These are phyloP conservation scores for Zymoseptoria pseudotritici DNA, from an alignment of 2,329 filamentous ascomycete species.

Conservation along the genomic window DNA sequence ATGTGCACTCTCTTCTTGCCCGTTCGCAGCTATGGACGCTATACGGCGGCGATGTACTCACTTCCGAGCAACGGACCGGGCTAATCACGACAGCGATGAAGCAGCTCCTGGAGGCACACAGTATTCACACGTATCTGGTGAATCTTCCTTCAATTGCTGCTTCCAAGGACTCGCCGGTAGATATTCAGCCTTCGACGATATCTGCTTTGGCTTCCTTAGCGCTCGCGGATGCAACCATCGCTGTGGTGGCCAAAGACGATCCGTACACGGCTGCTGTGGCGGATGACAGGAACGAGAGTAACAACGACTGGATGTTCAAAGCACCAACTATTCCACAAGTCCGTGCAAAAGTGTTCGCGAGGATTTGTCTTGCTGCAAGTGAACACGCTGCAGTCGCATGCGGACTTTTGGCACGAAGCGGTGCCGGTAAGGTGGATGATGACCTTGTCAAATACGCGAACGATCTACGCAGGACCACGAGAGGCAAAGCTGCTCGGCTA, in stretches of 20 bases:
- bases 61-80: slow-evolving; percentile 57
- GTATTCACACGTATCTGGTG: slow-evolving; percentile 65
- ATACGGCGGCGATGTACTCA: slow-evolving; percentile 58
- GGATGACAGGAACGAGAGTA: slow-evolving; percentile 71
- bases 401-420: slow-evolving; percentile 40
- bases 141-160: slow-evolving; percentile 42
- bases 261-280: slow-evolving; percentile 79
- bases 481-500: slow-evolving; percentile 82
- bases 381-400: slow-evolving; percentile 75
- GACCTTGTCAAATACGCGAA: slow-evolving; percentile 66
- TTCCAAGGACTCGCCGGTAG: slow-evolving; percentile 33
- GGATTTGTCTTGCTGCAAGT: slow-evolving; percentile 77
- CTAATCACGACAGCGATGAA: slow-evolving; percentile 69
- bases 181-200: slow-evolving; percentile 38
- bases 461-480: slow-evolving; percentile 65
- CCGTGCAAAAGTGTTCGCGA: slow-evolving; percentile 76
- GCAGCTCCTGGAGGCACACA: slow-evolving; percentile 68
- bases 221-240: slow-evolving; percentile 78
- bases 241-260: slow-evolving; percentile 89
- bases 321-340: slow-evolving; percentile 82
- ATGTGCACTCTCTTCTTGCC: slow-evolving; percentile 64
- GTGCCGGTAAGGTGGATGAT: slow-evolving; percentile 51
- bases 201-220: slow-evolving; percentile 53
- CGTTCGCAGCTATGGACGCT: slow-evolving; percentile 65
- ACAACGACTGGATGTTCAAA: slow-evolving; percentile 95